Base-by-base conservation (phyloP, 2,329 filamentous ascomycete species). In the Alternaria dauci region DNA sequence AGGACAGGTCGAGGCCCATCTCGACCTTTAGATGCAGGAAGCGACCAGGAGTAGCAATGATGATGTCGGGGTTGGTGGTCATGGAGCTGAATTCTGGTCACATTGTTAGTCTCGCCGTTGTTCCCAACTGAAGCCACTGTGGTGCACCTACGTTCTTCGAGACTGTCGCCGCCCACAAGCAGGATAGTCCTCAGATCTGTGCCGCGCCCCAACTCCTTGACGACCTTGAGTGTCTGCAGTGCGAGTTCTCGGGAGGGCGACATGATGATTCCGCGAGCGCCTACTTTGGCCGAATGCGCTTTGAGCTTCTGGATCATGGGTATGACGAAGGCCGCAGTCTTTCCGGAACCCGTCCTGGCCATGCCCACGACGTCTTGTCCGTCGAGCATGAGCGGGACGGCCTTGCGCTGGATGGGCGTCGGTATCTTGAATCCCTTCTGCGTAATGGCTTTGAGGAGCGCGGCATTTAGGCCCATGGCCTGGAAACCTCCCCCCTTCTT, bases 401-500 rank as follows among this genome's bases (percentile, higher is more conserved):
- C 92, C 80, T 98, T 98, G 69, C 95, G 88, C 82, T 99, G 95
- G 79, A 99, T 99, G 0, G 95, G 95, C 0, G 95, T 99, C 4
- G 96, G 96, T 3, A 98, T 92, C 0, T 91, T 93, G 80, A 97
- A 99, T 16, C 95, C 96, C 81, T 98, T 99, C 71, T 92, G 87
- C 12, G 91, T 87, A 67, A 99, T 98, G 2, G 95, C 93, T 75
- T 96, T 95, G 25, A 99, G 84, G 5, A 99, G 84, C 68, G 91
- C 89, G 11, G 89, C 84, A 80, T 92, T 96, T 58, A 98, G 82
- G 59, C 91, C 88, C 94, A 99, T 97, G 47, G 92, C 90, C 78
- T 99, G 95, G 76, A 99, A 99, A 53, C 94, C 95, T 72, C 95
- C 95, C 38, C 94, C 92, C 80, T 98, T 99, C 83, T 97, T 97